A percentile compares a stretch with the other conserved stretches of the same genome.
These are phyloP conservation scores for Penicillium coprophilum DNA, from an alignment of 495 filamentous ascomycete genomes.

Conservation along the genomic window DNA sequence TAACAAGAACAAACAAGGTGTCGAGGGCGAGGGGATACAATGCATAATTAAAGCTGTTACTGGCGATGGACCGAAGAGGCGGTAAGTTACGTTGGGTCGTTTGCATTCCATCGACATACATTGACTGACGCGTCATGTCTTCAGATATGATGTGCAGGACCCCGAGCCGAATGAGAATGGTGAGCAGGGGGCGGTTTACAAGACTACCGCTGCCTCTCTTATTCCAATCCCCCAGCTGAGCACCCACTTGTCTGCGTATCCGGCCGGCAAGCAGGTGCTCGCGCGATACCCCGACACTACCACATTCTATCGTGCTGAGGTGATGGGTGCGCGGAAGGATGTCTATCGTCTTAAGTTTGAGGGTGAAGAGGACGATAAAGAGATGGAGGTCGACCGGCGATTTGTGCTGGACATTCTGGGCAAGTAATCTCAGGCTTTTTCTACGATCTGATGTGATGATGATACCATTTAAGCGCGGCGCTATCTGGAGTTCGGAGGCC, in stretches of 20 bases:
- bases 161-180: conserved; percentile 81
- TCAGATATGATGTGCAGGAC: conserved; percentile 90
- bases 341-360: conserved; percentile 74
- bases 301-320: conserved; percentile 95
- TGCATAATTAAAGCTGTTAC: conserved; percentile 81
- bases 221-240: conserved; percentile 73
- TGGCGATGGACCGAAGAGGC: conserved; percentile 81
- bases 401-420: conserved; percentile 76
- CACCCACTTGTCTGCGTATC: conserved; percentile 63
- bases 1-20: conserved; percentile 65
- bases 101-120: conserved; percentile 4
- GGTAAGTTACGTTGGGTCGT: conserved; percentile 39
- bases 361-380: conserved; percentile 79
- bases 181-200: conserved; percentile 69
- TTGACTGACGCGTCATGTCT: conserved; percentile 11
- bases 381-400: conserved; percentile 74
- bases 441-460: conserved; percentile 30
- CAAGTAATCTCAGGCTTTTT: conserved; percentile 32
- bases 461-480: conserved; percentile 36
- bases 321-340: conserved; percentile 69
- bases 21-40: conserved; percentile 72
- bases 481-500: conserved; percentile 27
- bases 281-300: conserved; percentile 89
- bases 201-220: conserved; percentile 74
- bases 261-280: conserved; percentile 75